phyloP scores from a whole-genome alignment of 805 yeast genomes.

The Wickerhamomyces sydowiorum region DNA sequence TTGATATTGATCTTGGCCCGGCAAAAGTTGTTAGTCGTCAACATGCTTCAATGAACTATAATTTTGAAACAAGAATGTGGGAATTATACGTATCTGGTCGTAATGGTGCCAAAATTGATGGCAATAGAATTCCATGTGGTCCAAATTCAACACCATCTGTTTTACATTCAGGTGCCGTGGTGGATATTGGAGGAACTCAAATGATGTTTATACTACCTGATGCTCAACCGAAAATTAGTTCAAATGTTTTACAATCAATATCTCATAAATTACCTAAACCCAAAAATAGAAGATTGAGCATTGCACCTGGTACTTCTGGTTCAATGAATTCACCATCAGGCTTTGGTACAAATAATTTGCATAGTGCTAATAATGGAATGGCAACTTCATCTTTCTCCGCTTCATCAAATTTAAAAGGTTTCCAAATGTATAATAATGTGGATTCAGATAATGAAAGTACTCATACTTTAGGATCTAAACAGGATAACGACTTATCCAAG shows the following conservation, averaged over 20 bases:
- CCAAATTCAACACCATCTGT: conserved; percentile 42
- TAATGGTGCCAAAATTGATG: conserved; percentile 91
- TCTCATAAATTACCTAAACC: conserved; percentile 27
- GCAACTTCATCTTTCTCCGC: conserved; percentile 2
- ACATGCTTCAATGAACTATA: conserved; percentile 82
- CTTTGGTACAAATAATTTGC: conserved; percentile 19
- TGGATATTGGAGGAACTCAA: conserved; percentile 96
- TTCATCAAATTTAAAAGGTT: neutral
- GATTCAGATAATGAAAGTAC: neutral
- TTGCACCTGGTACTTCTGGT: conserved; percentile 9
- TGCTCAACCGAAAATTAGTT: conserved; percentile 63
- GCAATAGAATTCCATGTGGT: conserved; percentile 40
- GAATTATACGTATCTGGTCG: conserved; percentile 79
- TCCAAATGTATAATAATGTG: conserved; percentile 1
- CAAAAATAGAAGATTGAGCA: conserved; percentile 14
- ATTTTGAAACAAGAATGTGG: conserved; percentile 75
- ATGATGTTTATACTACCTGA: conserved; percentile 99
- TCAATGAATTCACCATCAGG: conserved; percentile 8
- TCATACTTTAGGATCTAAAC: neutral
- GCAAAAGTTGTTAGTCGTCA: conserved; percentile 93
- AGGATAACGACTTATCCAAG: conserved; percentile 60
- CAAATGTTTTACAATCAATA: conserved; percentile 26
- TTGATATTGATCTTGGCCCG: conserved; percentile 92
- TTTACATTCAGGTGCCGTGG: conserved; percentile 78
- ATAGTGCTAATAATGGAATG: conserved; percentile 40